Base-by-base conservation (phyloP, 2,329 filamentous ascomycete species). In the Epichloe elymi region DNA sequence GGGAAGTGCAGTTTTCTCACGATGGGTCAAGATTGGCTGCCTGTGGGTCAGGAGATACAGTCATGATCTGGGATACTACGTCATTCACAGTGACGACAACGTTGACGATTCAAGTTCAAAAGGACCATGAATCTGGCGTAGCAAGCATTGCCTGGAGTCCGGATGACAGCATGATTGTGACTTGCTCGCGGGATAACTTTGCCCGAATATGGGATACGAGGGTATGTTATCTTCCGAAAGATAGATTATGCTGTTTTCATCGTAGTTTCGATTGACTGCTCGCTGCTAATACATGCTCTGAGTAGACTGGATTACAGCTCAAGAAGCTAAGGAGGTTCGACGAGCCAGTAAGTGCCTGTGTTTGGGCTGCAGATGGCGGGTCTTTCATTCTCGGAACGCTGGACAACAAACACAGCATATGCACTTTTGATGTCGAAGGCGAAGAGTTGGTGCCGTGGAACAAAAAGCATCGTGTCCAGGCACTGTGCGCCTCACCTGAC, bases 61-160 rank as follows among this genome's bases (percentile, higher is more conserved):
- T 95, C 46, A 75, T 88, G 50, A 86, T 98, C 52, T 97, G 93
- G 71, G 85, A 94, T 51, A 85, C 87, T 0, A 72, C 72, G 2
- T 78, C 78, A 0, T 95, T 90, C 62, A 70, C 77, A 15, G 70
- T 86, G 7, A 60, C 86, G 3, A 76, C 82, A 51, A 74, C 67
- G 44, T 70, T 95, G 10, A 70, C 71, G 4, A 50, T 52, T n/a
- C 46, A 49, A 11, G 43, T 52, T 5, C 50, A 52, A 30, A 54
- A 54, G 37, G 81, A 83, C 4, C 87, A 94, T 59, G 74, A 79
- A 1, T 71, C 70, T 3, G 85, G 86, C 1, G 83, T 96, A 12
- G 83, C 86, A 19, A 88, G 90, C 60, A 70, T 95, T 4, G 76
- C 87, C 1, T 98, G 93, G 88, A 96, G 90, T 63, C 93, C 90